Evolutionary conservation across 2,329 filamentous ascomycete species (phyloP), one percentile per base, ranked within the genome.

Genomic region (Exophiala sp.): DNA sequence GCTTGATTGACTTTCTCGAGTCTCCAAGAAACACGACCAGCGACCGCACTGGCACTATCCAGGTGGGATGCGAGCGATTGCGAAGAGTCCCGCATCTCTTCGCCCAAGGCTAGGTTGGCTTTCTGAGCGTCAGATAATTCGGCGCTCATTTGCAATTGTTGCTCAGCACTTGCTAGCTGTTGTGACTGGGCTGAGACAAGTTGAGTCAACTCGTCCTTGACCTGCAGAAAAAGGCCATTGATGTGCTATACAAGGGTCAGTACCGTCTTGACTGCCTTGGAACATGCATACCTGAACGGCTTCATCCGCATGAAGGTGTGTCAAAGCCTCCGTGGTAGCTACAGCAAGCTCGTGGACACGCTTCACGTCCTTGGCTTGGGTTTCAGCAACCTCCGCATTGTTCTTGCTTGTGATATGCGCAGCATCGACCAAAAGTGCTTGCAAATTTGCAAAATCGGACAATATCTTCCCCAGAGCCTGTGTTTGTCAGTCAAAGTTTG

Each of bases 1-100:
- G 54, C 54, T 36, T 57, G 48, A 16, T 60, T 57, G 44, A 60
- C 57, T 33, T 48, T 50, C 36, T 60, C 54, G 20, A 60, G 43
- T 14, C 43, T 54, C n/a, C 12, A 41, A 20, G 52, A 54, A 16
- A 60, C 50, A 24, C 46, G 44, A 9, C 46, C 48, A n/a, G 57
- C 57, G 2, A 44, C 49, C 29, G 40, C 18, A 24, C 16, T 47
- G 18, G 57, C 57, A 50, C 32, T 51, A 20, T 57, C 48, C 16
- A 60, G 51, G 34, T 60, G 48, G 4, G 48, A 52, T 29, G 54
- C 51, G n/a, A 60, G 32, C n/a, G 42, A 49, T 14, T 29, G 21
- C 6, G 57, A 50, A 11, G 41, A 48, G 33, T 48, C 47, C 21
- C 38, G 47, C 29, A 60, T 52, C 21, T 49, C 43, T 16, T 53